Base-by-base conservation (phyloP, 768 basidiomycete species). In the Roridomyces roridus region DNA sequence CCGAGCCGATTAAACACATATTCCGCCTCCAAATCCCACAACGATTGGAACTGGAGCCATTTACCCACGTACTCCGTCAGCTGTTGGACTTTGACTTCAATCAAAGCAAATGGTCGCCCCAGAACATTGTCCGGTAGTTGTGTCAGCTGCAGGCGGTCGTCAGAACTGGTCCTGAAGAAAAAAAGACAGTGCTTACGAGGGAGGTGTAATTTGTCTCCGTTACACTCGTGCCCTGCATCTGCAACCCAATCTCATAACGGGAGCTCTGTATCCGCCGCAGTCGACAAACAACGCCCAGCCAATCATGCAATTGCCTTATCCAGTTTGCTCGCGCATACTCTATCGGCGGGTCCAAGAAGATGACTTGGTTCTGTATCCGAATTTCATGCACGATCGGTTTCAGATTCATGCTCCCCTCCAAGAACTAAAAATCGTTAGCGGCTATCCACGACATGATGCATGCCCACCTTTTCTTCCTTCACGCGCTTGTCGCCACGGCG, bases 1-100 rank as follows among this genome's bases (percentile, higher is more conserved):
- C 97, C 97, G 7, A 99, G 88, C 0, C 92, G 90, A 65, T 88
- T 88, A 81, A 97, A 98, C 31, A 99, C 96, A 68, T 92, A 91
- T 81, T 98, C 96, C 25, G 96, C 85, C 73, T 98, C 95, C 37
- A 98, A 86, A 70, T 99, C 97, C 97, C 96, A 98, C 0, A 98
- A 80, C 0, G 96, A 96, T 73, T 98, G 97, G 84, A 99, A 98
- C 67, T 96, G 96, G 0, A 98, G 84, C 97, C 97, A 99, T 76
- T 97, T 97, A 56, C 82, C 92, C 46, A 98, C 94, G 72, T 99
- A 99, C 42, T 89, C 88, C 64, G 83, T 88, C 50, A 99, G 82
- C 58, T 92, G 86, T 54, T 90, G 88, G 15, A 95, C 87, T 73
- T 97, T 97, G 64, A 73, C 77, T 73, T 98, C 95, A 66, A 99